Evolutionary conservation across 768 basidiomycete genomes (phyloP).

Genomic region (Rhodotorula toruloides): DNA sequence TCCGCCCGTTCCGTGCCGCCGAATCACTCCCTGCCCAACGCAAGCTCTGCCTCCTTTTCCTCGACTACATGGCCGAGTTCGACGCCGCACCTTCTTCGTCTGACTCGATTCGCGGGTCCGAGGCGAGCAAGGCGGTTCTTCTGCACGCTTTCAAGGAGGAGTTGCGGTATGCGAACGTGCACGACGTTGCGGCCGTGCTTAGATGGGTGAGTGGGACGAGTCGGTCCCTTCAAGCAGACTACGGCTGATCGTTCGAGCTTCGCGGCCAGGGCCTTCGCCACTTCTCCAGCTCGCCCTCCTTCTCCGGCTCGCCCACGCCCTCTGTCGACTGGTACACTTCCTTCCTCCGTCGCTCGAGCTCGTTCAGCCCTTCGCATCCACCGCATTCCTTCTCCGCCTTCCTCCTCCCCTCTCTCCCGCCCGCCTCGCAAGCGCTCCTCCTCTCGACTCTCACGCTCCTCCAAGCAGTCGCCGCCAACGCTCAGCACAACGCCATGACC

Average conservation of each 20-base stretch:
- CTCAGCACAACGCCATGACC: slow-evolving; percentile 31
- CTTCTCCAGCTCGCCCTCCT: slow-evolving; percentile 14
- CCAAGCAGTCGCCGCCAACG: slow-evolving; percentile 19
- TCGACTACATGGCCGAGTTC: slow-evolving; percentile 28
- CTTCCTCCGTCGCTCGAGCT: slow-evolving; percentile 1
- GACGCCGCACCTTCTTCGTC: neutral
- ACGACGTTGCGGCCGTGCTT: slow-evolving; percentile 27
- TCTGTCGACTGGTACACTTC: slow-evolving; percentile 21
- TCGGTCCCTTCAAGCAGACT: no score
- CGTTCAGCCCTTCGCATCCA: neutral
- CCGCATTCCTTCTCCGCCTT: slow-evolving; percentile 2
- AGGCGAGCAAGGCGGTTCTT: slow-evolving; percentile 24
- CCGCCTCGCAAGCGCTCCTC: slow-evolving; percentile 7
- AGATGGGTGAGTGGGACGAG: slow-evolving; percentile 33
- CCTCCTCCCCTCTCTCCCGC: slow-evolving; percentile 26
- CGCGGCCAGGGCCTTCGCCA: slow-evolving; percentile 23
- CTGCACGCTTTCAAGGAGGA: slow-evolving; percentile 31
- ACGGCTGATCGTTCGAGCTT: no score
- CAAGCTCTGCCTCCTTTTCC: slow-evolving; percentile 24
- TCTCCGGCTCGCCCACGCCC: neutral
- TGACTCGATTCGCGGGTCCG: neutral
- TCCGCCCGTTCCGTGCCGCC: slow-evolving; percentile 32
- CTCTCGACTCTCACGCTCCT: slow-evolving; percentile 6
- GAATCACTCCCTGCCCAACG: slow-evolving; percentile 9
- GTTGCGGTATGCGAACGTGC: slow-evolving; percentile 27